These are phyloP conservation scores for Phyllosticta capitalensis DNA, from an alignment of 2,329 filamentous ascomycete species.

Conservation along the genomic window DNA sequence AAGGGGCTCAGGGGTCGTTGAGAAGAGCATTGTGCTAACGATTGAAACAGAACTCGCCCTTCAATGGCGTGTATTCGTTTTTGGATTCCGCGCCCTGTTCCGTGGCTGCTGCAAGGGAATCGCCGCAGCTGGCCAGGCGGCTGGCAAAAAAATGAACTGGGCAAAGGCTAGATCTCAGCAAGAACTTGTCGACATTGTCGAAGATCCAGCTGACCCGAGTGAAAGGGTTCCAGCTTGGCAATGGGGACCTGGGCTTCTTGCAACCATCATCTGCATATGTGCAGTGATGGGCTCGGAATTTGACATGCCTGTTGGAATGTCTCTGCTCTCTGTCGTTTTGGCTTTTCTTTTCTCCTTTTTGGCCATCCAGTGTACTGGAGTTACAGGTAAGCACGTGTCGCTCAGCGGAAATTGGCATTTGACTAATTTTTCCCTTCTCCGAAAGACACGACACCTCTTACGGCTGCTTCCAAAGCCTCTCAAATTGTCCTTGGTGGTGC, in stretches of 20 bases:
- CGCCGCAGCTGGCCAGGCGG: conserved; percentile 30
- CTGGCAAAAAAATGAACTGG: conserved; percentile 35
- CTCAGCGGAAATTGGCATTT: not conserved
- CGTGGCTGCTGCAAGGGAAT: conserved; percentile 36
- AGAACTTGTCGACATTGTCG: conserved; percentile 34
- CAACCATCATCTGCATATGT: conserved; percentile 41
- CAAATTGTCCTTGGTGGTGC: conserved; percentile 60
- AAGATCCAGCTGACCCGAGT: conserved; percentile 40
- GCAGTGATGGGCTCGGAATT: conserved; percentile 46
- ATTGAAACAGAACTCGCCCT: conserved; percentile 26
- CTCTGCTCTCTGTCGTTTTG: conserved; percentile 46
- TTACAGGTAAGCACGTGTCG: conserved; percentile 25
- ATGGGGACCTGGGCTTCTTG: conserved; percentile 40
- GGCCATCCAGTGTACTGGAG: conserved; percentile 50
- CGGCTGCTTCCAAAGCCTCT: conserved; percentile 57
- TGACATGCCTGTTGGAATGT: conserved; percentile 48
- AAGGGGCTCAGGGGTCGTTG: too few species aligned
- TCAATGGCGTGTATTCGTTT: conserved; percentile 37
- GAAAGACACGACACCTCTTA: conserved; percentile 53
- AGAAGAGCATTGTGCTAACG: not conserved
- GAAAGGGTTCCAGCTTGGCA: conserved; percentile 45
- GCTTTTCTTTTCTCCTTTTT: conserved; percentile 54
- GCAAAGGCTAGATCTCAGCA: conserved; percentile 34
- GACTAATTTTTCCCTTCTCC: conserved; percentile 1
- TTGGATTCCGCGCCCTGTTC: conserved; percentile 41